Conservation (phyloP, 1,284 basidiomycete genomes). For the Rhodofomes roseus region DNA sequence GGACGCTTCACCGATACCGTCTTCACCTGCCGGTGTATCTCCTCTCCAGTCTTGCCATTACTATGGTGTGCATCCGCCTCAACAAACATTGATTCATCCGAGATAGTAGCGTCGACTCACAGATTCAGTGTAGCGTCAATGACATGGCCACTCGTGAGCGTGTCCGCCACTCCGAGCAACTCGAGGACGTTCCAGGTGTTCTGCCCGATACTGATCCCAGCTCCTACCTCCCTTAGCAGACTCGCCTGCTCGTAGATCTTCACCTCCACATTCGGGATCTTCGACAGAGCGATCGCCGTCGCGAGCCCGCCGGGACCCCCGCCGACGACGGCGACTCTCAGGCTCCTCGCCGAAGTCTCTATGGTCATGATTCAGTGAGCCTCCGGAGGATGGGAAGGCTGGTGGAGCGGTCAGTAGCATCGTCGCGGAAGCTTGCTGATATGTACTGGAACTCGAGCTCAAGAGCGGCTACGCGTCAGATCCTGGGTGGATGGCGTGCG, state of each 20-base stretch:
- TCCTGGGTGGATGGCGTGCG: not conserved
- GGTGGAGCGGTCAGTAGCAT: not conserved
- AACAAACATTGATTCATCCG: not conserved
- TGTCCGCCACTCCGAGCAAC: not conserved
- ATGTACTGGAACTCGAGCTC: not conserved
- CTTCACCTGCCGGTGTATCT: not conserved
- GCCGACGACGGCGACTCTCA: not conserved
- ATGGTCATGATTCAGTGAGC: not conserved
- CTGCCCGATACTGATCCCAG: not conserved
- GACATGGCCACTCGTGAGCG: not conserved
- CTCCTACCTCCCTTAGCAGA: not conserved
- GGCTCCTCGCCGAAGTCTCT: not conserved
- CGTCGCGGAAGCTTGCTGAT: not conserved
- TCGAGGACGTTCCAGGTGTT: not conserved
- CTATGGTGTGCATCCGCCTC: not conserved
- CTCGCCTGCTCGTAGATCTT: not conserved
- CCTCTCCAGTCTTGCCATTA: not conserved
- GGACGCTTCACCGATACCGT: not conserved
- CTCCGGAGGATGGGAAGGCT: not conserved
- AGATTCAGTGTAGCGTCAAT: not conserved
- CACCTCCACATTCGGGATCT: not conserved
- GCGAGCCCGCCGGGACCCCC: not conserved
- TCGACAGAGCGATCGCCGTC: not conserved
- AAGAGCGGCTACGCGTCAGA: not conserved
- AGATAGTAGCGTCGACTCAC: not conserved